Percentiles rank a stretch among this genome's conserved stretches.
phyloP scores from a whole-genome alignment of 441 rosid genomes.

The Adansonia rubrostipa region DNA sequence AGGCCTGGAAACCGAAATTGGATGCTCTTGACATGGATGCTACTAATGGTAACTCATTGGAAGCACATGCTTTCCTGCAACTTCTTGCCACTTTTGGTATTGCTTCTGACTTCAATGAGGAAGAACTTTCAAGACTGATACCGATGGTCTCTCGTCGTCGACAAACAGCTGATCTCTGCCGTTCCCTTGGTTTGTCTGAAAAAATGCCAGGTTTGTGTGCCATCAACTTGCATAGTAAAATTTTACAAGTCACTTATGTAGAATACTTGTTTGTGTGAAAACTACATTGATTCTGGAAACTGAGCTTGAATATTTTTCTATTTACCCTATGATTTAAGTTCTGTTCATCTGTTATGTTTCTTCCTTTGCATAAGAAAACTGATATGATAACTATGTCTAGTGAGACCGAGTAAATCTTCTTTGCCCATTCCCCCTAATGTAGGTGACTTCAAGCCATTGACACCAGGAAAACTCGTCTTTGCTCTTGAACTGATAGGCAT shows the following conservation, averaged over 20 bases:
- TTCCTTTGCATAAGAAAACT: background rate
- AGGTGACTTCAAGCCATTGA: background rate
- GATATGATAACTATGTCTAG: background rate
- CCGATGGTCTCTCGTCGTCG: background rate
- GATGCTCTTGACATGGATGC: constrained; percentile 8
- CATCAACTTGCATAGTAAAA: background rate
- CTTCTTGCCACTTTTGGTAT: background rate
- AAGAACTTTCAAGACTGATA: background rate
- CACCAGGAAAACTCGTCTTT: background rate
- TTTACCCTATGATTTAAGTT: background rate
- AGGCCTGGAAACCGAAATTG: background rate
- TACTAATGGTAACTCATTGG: constrained; percentile 1
- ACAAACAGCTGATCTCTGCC: constrained; percentile 1
- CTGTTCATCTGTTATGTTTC: background rate
- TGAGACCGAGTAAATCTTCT: background rate
- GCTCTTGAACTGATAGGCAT: background rate
- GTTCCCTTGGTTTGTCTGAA: constrained; percentile 3
- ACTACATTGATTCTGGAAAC: background rate
- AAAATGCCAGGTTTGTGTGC: constrained; percentile 49
- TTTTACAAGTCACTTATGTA: background rate
- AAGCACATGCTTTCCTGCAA: constrained; percentile 7
- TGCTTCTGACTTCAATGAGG: background rate
- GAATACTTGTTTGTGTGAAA: constrained; percentile 2
- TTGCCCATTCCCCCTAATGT: background rate
- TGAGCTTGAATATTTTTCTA: background rate